phyloP scores from a whole-genome alignment of 2,329 filamentous ascomycete genomes.

The Cercospora sp. region DNA sequence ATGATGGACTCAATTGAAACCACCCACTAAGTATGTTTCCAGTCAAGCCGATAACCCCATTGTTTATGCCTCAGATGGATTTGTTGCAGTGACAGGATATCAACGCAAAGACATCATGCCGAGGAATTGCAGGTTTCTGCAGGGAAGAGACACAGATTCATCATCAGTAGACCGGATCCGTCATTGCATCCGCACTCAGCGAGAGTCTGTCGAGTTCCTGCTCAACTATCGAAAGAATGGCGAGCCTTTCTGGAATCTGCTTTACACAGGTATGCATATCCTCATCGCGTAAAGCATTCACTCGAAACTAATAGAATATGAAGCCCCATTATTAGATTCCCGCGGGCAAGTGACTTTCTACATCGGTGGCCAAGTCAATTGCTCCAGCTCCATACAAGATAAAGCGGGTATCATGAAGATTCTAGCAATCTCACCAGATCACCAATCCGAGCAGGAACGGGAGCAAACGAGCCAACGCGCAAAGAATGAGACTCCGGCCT shows the following conservation, averaged over 20 bases:
- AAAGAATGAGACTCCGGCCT: not conserved
- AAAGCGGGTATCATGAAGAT: slow-evolving; percentile 55
- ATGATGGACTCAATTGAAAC: not conserved
- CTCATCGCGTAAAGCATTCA: not conserved
- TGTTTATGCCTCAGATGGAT: slow-evolving; percentile 53
- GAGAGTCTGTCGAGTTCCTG: slow-evolving; percentile 54
- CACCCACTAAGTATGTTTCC: not conserved
- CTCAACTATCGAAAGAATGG: slow-evolving; percentile 56
- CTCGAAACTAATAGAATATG: slow-evolving; percentile 35
- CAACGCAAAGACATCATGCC: slow-evolving; percentile 50
- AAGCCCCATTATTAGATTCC: slow-evolving; percentile 50
- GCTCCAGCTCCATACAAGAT: slow-evolving; percentile 56
- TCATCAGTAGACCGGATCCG: slow-evolving; percentile 47
- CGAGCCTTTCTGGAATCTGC: slow-evolving; percentile 58
- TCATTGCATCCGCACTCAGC: slow-evolving; percentile 44
- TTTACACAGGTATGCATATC: slow-evolving; percentile 41
- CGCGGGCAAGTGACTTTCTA: slow-evolving; percentile 54
- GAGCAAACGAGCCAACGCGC: not conserved
- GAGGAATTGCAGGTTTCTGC: slow-evolving; percentile 54
- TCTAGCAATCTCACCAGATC: slow-evolving; percentile 35
- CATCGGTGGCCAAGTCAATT: slow-evolving; percentile 60
- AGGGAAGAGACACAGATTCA: slow-evolving; percentile 51
- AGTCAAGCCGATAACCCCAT: slow-evolving; percentile 54
- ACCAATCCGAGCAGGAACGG: not conserved
- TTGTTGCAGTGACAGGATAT: slow-evolving; percentile 56